These are phyloP conservation scores for Fusarium sp. DNA, from an alignment of 2,329 filamentous ascomycete species.

Conservation along the genomic window DNA sequence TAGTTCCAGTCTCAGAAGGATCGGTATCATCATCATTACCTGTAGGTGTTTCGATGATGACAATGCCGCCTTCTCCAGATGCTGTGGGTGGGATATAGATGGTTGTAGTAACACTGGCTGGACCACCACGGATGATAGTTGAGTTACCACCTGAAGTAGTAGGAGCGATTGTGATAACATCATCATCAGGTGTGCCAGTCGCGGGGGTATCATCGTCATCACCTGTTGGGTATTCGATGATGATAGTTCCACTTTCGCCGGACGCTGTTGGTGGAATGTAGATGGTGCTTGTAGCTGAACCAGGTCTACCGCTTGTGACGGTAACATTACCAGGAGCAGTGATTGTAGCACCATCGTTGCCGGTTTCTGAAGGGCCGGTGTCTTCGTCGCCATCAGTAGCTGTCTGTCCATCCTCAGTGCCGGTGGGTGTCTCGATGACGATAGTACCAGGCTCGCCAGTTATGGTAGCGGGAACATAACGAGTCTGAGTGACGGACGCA, in stretches of 20 bases:
- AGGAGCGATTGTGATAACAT: not conserved
- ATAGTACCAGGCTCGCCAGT: constrained; percentile 15
- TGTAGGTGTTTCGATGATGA: constrained; percentile 16
- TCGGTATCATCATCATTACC: not conserved
- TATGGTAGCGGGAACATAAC: constrained; percentile 4
- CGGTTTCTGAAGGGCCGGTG: not conserved
- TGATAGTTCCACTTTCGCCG: not conserved
- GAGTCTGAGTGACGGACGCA: constrained; percentile 1
- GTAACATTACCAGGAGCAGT: constrained; percentile 3
- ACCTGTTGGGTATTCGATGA: constrained; percentile 16
- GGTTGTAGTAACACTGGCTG: not conserved
- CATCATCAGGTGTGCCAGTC: not conserved
- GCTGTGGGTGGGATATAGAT: constrained; percentile 9
- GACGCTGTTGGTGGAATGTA: constrained; percentile 8
- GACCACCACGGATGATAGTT: not conserved
- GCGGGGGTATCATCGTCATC: not conserved
- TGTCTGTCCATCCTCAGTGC: not conserved
- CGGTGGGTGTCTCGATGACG: constrained; percentile 23
- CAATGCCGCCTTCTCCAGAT: not conserved
- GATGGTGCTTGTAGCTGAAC: not conserved
- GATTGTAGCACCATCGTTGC: not conserved
- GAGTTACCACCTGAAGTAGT: constrained; percentile 1
- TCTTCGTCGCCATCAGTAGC: not conserved
- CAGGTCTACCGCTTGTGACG: constrained; percentile 9
- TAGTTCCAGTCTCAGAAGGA: not conserved